Conservation (phyloP, 2,329 filamentous ascomycete genomes). For the Beauveria sp. region DNA sequence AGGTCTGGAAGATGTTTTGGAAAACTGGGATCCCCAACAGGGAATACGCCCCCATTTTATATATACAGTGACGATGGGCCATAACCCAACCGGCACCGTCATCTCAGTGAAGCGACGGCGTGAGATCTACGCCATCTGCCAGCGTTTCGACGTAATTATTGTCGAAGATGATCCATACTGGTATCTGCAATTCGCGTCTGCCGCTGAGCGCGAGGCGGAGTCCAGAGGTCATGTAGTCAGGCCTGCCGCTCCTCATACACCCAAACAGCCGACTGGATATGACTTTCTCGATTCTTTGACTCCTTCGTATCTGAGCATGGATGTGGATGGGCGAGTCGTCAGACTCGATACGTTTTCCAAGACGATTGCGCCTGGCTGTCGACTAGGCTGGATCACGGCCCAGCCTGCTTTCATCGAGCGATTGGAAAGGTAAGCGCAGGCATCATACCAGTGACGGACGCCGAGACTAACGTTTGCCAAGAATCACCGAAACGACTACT, state of each 20-base stretch:
- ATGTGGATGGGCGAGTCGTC: conserved; percentile 79
- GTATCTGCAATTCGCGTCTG: conserved; percentile 83
- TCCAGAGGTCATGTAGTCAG: conserved; percentile 29
- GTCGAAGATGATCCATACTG: conserved; percentile 94
- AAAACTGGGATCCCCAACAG: conserved; percentile 69
- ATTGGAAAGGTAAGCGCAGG: conserved; percentile 33
- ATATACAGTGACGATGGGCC: conserved; percentile 82
- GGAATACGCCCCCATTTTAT: conserved; percentile 75
- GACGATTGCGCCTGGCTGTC: conserved; percentile 81
- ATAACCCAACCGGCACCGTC: conserved; percentile 78
- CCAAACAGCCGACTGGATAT: conserved; percentile 50
- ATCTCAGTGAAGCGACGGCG: conserved; percentile 66
- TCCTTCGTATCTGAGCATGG: conserved; percentile 74
- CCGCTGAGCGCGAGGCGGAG: conserved; percentile 44
- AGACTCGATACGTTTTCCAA: conserved; percentile 93
- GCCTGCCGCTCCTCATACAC: conserved; percentile 22
- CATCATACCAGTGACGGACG: too few species aligned
- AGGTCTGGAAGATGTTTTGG: conserved; percentile 68
- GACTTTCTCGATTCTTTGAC: conserved; percentile 75
- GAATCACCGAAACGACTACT: conserved; percentile 70
- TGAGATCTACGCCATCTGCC: conserved; percentile 73
- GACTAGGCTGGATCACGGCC: conserved; percentile 84
- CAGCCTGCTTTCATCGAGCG: conserved; percentile 73
- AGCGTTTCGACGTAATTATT: conserved; percentile 81
- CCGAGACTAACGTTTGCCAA: conserved; percentile 25